Base-by-base conservation (phyloP, 1,284 basidiomycete species). In the Agroathelia rolfsii region DNA sequence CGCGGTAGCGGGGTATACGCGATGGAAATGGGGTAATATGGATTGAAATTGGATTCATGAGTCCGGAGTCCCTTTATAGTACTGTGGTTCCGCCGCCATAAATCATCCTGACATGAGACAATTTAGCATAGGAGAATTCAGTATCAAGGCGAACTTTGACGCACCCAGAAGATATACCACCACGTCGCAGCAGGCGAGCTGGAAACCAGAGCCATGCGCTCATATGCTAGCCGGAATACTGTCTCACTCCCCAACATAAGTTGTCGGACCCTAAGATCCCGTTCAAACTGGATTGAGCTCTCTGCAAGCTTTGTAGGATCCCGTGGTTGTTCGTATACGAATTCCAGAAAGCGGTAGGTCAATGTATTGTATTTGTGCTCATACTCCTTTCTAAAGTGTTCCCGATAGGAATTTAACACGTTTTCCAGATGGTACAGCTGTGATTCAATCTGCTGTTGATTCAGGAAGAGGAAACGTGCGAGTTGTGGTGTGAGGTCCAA, bases 131-230 rank as follows among this genome's bases (percentile, higher is more conserved):
- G 9, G 41, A 20, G 4, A 29, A 28, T n/a, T n/a, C 27, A 36
- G 9, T 36, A 45, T 30, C 47, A 17, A 16, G 22, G 26, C 26
- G 21, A 14, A 52, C 72, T 45, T 39, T n/a, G n/a, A n/a, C n/a
- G n/a, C n/a, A 84, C 81, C 76, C 81, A 88, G 45, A 84, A 73
- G 6, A 86, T 64, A 50, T 80, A 87, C 84, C 85, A 89, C 77
- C 82, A 87, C 1, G 72, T 69, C n/a, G 71, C 59, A 1, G 73
- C 54, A 40, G 66, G 61, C 1, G 67, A 67, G 1, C 47, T 48
- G 2, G 70, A 59, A 24, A 82, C 73, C n/a, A 59, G 61, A 6
- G 55, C 44, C 38, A 77, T 59, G 15, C 83, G 65, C 33, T 73
- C 66, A 49, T 78, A 72, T 7, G 75, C 66, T n/a, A 64, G 57